A percentile compares a stretch with the other conserved stretches of the same genome.
phyloP scores from a whole-genome alignment of 495 filamentous ascomycete species.

The Trichoderma orchidacearum region DNA sequence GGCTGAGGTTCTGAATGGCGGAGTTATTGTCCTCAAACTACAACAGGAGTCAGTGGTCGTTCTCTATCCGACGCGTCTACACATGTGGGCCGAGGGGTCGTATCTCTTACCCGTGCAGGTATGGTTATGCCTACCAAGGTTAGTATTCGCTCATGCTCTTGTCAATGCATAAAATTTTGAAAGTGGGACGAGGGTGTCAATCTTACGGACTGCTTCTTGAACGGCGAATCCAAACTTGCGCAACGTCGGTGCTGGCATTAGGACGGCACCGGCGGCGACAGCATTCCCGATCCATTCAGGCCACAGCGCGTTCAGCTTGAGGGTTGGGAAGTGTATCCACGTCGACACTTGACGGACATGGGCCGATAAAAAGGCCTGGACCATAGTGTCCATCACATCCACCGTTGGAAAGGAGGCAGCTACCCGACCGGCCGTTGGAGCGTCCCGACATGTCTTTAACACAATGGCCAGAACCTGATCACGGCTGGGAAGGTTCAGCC shows the following conservation, averaged over 20 bases:
- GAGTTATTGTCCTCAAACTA: constrained; percentile 46
- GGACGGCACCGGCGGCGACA: constrained; percentile 40
- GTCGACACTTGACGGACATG: constrained; percentile 33
- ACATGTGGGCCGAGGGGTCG: neutral
- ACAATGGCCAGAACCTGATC: constrained; percentile 47
- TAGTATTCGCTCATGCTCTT: neutral
- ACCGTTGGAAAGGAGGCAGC: constrained; percentile 47
- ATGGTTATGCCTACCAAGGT: constrained; percentile 19
- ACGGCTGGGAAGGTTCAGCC: constrained; percentile 31
- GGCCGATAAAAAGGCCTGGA: constrained; percentile 44
- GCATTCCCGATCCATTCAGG: constrained; percentile 43
- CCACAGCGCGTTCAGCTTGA: constrained; percentile 32
- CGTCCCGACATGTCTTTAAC: constrained; percentile 31
- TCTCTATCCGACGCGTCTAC: neutral
- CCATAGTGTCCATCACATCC: constrained; percentile 43
- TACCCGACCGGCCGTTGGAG: constrained; percentile 29
- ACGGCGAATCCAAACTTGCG: constrained; percentile 50
- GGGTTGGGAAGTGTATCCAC: constrained; percentile 46
- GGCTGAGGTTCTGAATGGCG: constrained; percentile 35
- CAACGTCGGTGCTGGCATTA: constrained; percentile 39
- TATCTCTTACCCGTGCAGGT: constrained; percentile 19
- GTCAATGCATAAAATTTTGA: neutral
- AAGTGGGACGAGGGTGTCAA: neutral
- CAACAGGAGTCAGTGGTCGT: neutral
- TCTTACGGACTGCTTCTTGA: constrained; percentile 42